phyloP scores from a whole-genome alignment of 805 yeast species.

The Debaryomyces tyrocola region DNA sequence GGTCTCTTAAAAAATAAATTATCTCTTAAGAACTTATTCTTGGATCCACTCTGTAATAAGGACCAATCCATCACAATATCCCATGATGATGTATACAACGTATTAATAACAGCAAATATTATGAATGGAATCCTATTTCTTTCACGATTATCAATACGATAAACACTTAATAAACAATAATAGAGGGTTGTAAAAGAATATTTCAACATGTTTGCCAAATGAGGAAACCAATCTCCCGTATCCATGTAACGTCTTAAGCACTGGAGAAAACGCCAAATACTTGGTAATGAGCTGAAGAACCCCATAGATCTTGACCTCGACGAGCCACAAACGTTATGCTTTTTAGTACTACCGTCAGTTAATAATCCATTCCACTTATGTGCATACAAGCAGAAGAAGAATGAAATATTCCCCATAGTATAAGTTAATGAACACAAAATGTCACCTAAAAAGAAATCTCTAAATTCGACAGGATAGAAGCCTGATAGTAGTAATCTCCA shows the following conservation, averaged over 20 bases:
- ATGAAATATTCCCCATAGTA: conserved; percentile 78
- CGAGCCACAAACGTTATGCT: conserved; percentile 65
- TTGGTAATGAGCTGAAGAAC: conserved; percentile 79
- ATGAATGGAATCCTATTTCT: conserved; percentile 61
- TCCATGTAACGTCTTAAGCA: conserved; percentile 90
- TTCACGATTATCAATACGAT: conserved; percentile 57
- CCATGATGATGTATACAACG: conserved; percentile 74
- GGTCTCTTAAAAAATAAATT: conserved; percentile 64
- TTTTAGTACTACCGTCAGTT: conserved; percentile 32
- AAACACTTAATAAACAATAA: conserved; percentile 71
- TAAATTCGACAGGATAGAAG: conserved; percentile 89
- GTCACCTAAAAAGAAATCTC: conserved; percentile 93
- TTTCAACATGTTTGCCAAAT: conserved; percentile 83
- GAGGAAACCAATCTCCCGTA: conserved; percentile 96
- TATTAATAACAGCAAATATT: conserved; percentile 70
- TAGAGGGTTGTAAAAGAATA: conserved; percentile 67
- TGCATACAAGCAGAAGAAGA: conserved; percentile 81
- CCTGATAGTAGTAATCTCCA: conserved; percentile 81
- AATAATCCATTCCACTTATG: conserved; percentile 63
- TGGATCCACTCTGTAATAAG: conserved; percentile 63
- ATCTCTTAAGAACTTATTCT: conserved; percentile 63
- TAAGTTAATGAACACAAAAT: conserved; percentile 86
- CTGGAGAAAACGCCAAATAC: conserved; percentile 87
- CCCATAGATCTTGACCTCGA: conserved; percentile 76
- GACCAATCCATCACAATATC: conserved; percentile 97